Percentiles rank a stretch among this genome's conserved stretches.
These are phyloP conservation scores for Zymoseptoria passerinii DNA, from an alignment of 2,329 filamentous ascomycete genomes.

Conservation along the genomic window DNA sequence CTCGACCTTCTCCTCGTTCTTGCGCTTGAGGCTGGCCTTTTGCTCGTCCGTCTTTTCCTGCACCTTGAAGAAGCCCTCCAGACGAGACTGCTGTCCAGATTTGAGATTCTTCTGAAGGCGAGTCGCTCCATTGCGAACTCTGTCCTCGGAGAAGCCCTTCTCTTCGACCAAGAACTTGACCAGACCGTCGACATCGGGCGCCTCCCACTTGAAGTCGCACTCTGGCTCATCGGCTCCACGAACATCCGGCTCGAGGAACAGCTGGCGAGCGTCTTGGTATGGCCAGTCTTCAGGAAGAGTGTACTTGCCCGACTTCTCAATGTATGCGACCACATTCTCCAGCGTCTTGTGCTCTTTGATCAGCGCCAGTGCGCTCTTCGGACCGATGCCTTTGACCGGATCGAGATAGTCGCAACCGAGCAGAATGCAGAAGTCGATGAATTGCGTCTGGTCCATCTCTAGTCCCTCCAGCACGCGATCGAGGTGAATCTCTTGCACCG, in stretches of 20 bases:
- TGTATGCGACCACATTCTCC: slow-evolving; percentile 75
- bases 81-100: slow-evolving; percentile 76
- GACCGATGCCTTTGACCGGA: slow-evolving; percentile 88
- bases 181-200: slow-evolving; percentile 80
- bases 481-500: slow-evolving; percentile 89
- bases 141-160: slow-evolving; percentile 94
- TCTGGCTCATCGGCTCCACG: slow-evolving; percentile 70
- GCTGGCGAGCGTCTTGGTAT: slow-evolving; percentile 77
- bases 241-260: slow-evolving; percentile 90
- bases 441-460: slow-evolving; percentile 79
- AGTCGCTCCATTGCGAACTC: slow-evolving; percentile 70
- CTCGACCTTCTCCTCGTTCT: slow-evolving; percentile 84
- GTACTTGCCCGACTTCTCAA: slow-evolving; percentile 73
- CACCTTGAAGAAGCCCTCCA: slow-evolving; percentile 96
- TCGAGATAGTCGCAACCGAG: slow-evolving; percentile 97
- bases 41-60: slow-evolving; percentile 81
- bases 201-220: slow-evolving; percentile 97
- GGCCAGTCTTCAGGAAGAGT: slow-evolving; percentile 94
- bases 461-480: slow-evolving; percentile 80
- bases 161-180: slow-evolving; percentile 84
- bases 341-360: slow-evolving; percentile 86
- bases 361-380: slow-evolving; percentile 82
- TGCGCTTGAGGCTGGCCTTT: slow-evolving; percentile 78
- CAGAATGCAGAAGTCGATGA: slow-evolving; percentile 95
- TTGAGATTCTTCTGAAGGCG: slow-evolving; percentile 86